Evolutionary conservation across 371 early-diverging fungal genomes (phyloP), one percentile per base, ranked within the genome.

Genomic region (Rhizopus delemar): DNA sequence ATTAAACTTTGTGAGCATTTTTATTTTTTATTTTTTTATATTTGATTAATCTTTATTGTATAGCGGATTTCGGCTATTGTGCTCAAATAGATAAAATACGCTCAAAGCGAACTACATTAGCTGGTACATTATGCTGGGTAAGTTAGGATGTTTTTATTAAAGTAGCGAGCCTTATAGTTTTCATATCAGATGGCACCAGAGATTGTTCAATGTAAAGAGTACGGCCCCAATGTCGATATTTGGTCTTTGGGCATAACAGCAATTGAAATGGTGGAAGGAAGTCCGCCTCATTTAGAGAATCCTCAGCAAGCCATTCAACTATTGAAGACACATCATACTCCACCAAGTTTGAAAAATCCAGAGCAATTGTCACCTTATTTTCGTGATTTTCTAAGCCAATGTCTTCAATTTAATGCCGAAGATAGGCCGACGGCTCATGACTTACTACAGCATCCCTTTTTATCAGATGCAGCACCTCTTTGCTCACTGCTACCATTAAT

Each of bases 221-320:
- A 95, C 67, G 92, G 89, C 0, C 75, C 81, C 43, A 88, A 84
- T 65, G 90, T 91, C 31, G 96, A 95, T 72, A 86, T 93, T 59
- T 95, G 96, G 96, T 92, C 93, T 2, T 69, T 92, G 56, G 93
- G 94, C 48, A 93, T 95, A 57, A 91, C 93, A 82, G 91, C 94
- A 2, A 96, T 96, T 65, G 97, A 98, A 80, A 93, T 98, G 93
- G 82, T 95, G 39, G 95, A 96, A 70, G 91, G 92, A 51, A 93
- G 91, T 71, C 96, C 96, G 15, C 99, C 99, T 49, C 95, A 96
- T 73, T 73, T 95, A 55, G 91, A 94, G 56, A 91, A 93, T 70
- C 91, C 93, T 58, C 89, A 92, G 35, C 78, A 93, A 52, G 91
- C 91, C 66, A 94, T 66, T 36, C 61, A 45, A 31, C 32, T 61